These are phyloP conservation scores for Piedraia hortae DNA, from an alignment of 2,329 filamentous ascomycete species.

Conservation along the genomic window DNA sequence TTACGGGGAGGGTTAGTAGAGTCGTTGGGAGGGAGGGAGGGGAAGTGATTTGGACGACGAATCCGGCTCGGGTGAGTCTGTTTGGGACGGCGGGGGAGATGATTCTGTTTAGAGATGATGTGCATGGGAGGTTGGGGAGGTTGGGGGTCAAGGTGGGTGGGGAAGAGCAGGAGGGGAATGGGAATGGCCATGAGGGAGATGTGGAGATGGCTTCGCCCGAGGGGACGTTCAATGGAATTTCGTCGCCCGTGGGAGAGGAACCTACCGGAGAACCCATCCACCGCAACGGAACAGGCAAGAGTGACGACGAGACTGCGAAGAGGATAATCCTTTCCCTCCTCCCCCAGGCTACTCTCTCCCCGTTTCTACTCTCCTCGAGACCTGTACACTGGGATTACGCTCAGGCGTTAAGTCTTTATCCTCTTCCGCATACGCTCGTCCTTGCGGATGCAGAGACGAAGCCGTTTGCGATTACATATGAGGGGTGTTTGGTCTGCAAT, in stretches of 20 bases:
- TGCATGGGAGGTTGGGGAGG: conserved; percentile 50
- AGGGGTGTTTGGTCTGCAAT: conserved; percentile 90
- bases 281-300: conserved; percentile 3
- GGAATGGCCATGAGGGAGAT: conserved; percentile 12
- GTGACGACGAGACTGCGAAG: conserved; percentile 7
- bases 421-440: conserved; percentile 58
- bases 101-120: conserved; percentile 64
- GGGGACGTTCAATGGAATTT: conserved; percentile 9
- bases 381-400: conserved; percentile 82
- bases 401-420: conserved; percentile 48
- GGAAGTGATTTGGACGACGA: conserved; percentile 66
- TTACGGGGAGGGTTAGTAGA: conserved; percentile 62
- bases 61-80: conserved; percentile 53
- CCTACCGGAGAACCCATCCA: conserved; percentile 3
- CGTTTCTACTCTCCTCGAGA: conserved; percentile 52
- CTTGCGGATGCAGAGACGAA: conserved; percentile 59
- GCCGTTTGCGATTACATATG: conserved; percentile 70
- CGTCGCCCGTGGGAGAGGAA: conserved; percentile 9
- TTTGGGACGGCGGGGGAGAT: conserved; percentile 79
- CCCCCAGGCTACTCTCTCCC: conserved; percentile 68
- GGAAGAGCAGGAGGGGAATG: conserved; percentile 7
- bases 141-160: conserved; percentile 44
- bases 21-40: conserved; percentile 25
- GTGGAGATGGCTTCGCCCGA: conserved; percentile 9
- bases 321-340: conserved; percentile 62